These are phyloP conservation scores for Phaffia tasmanica DNA, from an alignment of 768 basidiomycete species.

Conservation along the genomic window DNA sequence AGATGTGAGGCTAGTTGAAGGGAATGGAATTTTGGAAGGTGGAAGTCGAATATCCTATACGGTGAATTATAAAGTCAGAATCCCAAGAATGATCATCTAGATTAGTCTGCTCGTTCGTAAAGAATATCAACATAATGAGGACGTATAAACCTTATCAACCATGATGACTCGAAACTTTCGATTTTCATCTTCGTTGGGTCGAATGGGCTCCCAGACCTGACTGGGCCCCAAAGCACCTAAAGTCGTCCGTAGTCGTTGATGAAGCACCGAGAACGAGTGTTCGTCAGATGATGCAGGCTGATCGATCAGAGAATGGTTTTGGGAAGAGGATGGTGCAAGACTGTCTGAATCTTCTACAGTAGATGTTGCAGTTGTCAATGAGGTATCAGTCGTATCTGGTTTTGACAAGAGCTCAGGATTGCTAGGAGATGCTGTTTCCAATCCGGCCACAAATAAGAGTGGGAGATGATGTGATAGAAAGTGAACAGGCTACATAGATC, in stretches of 20 bases:
- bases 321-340: conserved; percentile 25
- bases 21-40: conserved; percentile 59
- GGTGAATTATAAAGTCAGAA: neutral
- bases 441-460: conserved; percentile 88
- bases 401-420: conserved; percentile 25
- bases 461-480: conserved; percentile 78
- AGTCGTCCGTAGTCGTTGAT: conserved; percentile 55
- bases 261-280: conserved; percentile 48
- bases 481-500: conserved; percentile 37
- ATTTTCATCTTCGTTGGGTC: conserved; percentile 23
- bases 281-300: conserved; percentile 43
- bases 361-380: neutral
- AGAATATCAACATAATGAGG: neutral
- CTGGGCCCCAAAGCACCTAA: conserved; percentile 40
- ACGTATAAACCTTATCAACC: conserved; percentile 57
- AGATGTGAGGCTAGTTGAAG: conserved; percentile 43
- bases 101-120: neutral
- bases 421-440: conserved; percentile 41
- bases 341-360: neutral
- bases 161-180: conserved; percentile 61
- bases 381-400: conserved; percentile 8
- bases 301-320: conserved; percentile 31
- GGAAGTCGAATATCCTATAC: conserved; percentile 64
- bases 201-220: conserved; percentile 33
- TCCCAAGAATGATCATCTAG: neutral